Evolutionary conservation across 306 rosid species (phyloP).

Genomic region (Cercis canadensis): DNA sequence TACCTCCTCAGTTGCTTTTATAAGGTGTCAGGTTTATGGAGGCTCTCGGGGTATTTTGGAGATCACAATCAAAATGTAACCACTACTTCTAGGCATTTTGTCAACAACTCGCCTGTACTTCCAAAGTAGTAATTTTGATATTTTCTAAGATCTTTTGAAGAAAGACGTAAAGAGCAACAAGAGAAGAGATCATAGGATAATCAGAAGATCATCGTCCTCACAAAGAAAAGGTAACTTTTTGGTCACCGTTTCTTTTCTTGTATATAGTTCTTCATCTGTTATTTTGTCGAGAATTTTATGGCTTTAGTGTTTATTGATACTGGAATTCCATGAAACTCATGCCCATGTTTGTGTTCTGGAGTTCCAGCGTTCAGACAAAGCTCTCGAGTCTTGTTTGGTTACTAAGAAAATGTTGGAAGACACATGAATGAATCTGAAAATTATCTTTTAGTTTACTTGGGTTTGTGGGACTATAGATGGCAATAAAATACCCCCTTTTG

Average conservation of each 20-base stretch:
- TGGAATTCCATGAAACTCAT: not conserved
- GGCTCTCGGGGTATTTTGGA: conserved; percentile 8
- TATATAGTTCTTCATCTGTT: conserved; percentile 14
- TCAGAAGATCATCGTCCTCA: not conserved
- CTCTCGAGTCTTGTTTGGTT: too few relatives aligned
- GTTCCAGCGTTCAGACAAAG: too few relatives aligned
- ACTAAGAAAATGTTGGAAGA: too few relatives aligned
- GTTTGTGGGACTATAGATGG: too few relatives aligned
- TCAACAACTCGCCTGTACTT: conserved; percentile 33
- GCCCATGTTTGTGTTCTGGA: conserved; percentile 5
- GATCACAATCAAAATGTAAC: conserved; percentile 25
- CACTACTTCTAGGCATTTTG: conserved; percentile 22
- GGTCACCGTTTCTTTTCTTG: conserved; percentile 12
- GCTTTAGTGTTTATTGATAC: not conserved
- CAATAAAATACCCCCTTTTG: too few relatives aligned
- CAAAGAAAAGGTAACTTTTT: conserved; percentile 21
- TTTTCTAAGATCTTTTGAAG: conserved; percentile 28
- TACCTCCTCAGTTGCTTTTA: not conserved
- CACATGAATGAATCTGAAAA: too few relatives aligned
- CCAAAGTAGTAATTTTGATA: too few relatives aligned
- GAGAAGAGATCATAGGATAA: not conserved
- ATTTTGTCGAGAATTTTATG: conserved; percentile 3
- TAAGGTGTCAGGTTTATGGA: not conserved
- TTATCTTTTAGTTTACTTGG: too few relatives aligned
- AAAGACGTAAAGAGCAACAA: not conserved